Evolutionary conservation across 805 yeast genomes (phyloP).

Genomic region (Metschnikowia henanensis): DNA sequence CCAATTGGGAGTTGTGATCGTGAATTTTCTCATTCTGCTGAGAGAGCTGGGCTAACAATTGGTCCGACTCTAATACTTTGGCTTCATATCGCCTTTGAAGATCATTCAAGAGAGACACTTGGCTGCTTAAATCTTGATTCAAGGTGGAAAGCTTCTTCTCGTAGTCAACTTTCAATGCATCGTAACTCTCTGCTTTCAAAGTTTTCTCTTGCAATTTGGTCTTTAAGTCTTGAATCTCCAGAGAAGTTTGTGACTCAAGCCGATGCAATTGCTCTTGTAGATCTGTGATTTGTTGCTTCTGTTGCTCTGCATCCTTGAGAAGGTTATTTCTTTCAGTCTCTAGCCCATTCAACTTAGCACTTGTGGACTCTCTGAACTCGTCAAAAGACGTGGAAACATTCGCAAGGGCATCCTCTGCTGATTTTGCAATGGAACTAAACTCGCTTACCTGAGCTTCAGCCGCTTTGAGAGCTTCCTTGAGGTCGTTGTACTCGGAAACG

Average conservation of each 20-base stretch:
- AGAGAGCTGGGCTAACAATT: conserved; percentile 11
- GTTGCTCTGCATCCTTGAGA: conserved; percentile 19
- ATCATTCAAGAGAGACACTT: conserved; percentile 46
- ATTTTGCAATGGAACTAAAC: conserved; percentile 58
- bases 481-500: conserved; percentile 40
- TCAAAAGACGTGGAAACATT: conserved; percentile 56
- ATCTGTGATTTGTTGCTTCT: conserved; percentile 7
- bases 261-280: conserved; percentile 7
- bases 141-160: conserved; percentile 30
- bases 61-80: conserved; percentile 15
- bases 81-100: conserved; percentile 51
- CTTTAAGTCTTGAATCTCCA: conserved; percentile 19
- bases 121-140: conserved; percentile 36
- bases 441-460: conserved; percentile 61
- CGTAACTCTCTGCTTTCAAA: conserved; percentile 38
- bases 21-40: conserved; percentile 11
- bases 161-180: conserved; percentile 31
- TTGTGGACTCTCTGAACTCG: conserved; percentile 28
- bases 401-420: conserved; percentile 65
- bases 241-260: conserved; percentile 5
- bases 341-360: conserved; percentile 22
- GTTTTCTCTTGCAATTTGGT: conserved; percentile 21
- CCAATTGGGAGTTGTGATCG: not conserved
- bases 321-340: conserved; percentile 25
- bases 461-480: conserved; percentile 54